Conservation (phyloP, 1,284 basidiomycete genomes). For the Exobasidium cylindrosporum region DNA sequence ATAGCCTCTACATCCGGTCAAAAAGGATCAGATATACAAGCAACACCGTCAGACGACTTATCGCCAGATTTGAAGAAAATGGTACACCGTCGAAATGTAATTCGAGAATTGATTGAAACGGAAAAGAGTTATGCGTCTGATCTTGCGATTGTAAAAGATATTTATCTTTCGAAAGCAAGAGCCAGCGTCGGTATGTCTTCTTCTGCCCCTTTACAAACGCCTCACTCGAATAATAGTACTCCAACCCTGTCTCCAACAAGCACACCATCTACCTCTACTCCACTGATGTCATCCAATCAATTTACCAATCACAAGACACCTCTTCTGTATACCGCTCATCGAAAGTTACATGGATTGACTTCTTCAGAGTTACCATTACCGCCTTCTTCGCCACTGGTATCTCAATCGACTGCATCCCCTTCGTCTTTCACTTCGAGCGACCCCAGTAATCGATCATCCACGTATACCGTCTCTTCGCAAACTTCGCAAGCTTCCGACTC, state of each 20-base stretch:
- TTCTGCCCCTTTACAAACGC: constrained; percentile 15
- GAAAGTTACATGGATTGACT: not conserved
- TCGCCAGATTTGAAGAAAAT: constrained; percentile 46
- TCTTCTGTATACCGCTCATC: not conserved
- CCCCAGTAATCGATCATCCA: constrained; percentile 46
- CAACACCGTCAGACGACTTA: constrained; percentile 27
- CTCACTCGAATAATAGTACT: constrained; percentile 16
- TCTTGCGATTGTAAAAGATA: constrained; percentile 75
- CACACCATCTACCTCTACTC: not conserved
- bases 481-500: constrained; percentile 34
- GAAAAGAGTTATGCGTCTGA: constrained; percentile 85
- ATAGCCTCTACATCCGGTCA: not conserved
- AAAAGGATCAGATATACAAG: no score
- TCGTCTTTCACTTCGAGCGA: constrained; percentile 31
- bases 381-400: constrained; percentile 18
- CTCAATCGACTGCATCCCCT: constrained; percentile 4
- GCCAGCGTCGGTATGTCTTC: constrained; percentile 40
- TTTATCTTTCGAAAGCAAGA: constrained; percentile 62
- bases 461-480: constrained; percentile 43
- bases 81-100: constrained; percentile 75
- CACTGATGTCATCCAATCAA: no score
- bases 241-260: not conserved
- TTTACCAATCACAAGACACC: not conserved
- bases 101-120: constrained; percentile 68
- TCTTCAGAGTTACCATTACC: not conserved